phyloP scores from a whole-genome alignment of 2,329 filamentous ascomycete species.

The Aspergillus bombycis region DNA sequence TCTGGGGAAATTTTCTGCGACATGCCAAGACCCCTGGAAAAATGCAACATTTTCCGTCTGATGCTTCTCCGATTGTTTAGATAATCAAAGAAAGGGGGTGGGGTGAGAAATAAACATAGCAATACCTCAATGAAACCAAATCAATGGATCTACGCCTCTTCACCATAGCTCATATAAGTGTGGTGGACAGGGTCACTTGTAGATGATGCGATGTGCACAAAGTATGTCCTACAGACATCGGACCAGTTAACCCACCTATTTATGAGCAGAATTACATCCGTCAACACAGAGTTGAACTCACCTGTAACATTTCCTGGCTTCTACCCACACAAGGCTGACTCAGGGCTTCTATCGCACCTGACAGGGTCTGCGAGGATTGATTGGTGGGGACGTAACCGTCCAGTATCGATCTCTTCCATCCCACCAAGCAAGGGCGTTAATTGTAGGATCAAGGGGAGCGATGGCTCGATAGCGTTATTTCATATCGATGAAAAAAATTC shows the following conservation, averaged over 20 bases:
- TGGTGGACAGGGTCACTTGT: neutral
- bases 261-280: neutral
- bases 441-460: neutral
- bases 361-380: neutral
- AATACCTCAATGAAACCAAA: neutral
- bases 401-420: no score
- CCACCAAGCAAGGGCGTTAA: neutral
- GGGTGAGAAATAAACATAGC: neutral
- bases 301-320: neutral
- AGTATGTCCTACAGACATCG: neutral
- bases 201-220: neutral
- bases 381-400: neutral
- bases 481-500: neutral
- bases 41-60: neutral
- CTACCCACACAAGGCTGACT: neutral
- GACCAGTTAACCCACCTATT: neutral
- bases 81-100: neutral
- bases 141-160: no score
- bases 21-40: neutral
- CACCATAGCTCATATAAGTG: no score
- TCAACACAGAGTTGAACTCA: neutral
- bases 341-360: neutral
- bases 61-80: no score
- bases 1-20: neutral
- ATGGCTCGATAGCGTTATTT: neutral